Conservation (phyloP, 2,329 filamentous ascomycete species). For the Alternaria ventricosa region DNA sequence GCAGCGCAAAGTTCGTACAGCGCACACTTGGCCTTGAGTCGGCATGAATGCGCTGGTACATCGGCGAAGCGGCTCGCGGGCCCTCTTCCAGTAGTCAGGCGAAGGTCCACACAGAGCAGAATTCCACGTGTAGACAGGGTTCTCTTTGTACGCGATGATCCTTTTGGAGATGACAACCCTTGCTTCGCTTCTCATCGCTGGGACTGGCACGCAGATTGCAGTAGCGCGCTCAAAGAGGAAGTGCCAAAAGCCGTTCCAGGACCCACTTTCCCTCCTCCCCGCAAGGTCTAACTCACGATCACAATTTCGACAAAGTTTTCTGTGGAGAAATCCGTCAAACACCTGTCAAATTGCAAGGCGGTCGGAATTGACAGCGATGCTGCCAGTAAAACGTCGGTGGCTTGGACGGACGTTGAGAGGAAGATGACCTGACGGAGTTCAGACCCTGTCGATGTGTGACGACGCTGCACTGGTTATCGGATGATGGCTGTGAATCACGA, state of each 20-base stretch:
- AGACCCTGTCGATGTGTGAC: constrained; percentile 5
- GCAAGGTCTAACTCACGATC: constrained; percentile 40
- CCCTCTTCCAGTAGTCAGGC: constrained; percentile 32
- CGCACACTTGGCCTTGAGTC: constrained; percentile 10
- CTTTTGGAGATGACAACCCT: constrained; percentile 31
- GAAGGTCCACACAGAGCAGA: constrained; percentile 25
- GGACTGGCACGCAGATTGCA: constrained; percentile 45
- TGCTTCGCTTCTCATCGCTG: constrained; percentile 47
- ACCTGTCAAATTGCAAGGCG: constrained; percentile 23
- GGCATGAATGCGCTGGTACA: constrained; percentile 16
- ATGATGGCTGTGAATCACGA: not conserved
- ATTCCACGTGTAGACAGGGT: constrained; percentile 48
- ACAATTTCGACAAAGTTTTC: constrained; percentile 41
- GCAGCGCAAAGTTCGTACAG: constrained; percentile 13
- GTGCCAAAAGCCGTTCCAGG: constrained; percentile 34
- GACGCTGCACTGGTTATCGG: not conserved
- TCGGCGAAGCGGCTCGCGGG: constrained; percentile 27
- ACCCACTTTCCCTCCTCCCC: constrained; percentile 47
- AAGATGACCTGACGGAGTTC: not conserved
- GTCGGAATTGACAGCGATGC: constrained; percentile 16
- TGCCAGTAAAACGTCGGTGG: constrained; percentile 2
- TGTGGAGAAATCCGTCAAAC: constrained; percentile 32
- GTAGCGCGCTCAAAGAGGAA: constrained; percentile 38
- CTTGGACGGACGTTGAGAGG: not conserved
- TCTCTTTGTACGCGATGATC: constrained; percentile 37